These are phyloP conservation scores for Dillenia turbinata DNA, from an alignment of 164 flowering plant species.

Conservation along the genomic window DNA sequence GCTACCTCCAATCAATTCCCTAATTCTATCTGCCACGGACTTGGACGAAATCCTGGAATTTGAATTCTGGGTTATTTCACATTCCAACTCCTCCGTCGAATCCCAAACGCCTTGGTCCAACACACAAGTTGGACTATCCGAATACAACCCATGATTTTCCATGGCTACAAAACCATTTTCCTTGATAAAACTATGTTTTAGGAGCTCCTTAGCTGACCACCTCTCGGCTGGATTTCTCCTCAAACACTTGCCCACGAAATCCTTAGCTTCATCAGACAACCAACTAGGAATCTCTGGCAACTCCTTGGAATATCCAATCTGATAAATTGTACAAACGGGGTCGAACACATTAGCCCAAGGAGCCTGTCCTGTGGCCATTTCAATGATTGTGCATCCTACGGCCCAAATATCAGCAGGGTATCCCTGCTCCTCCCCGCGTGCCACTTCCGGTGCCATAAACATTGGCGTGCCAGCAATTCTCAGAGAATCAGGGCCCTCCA, in stretches of 20 bases:
- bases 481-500: not conserved
- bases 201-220: conserved; percentile 57
- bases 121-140: conserved; percentile 47
- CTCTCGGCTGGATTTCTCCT: conserved; percentile 42
- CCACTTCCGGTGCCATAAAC: conserved; percentile 92
- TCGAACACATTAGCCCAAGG: conserved; percentile 56
- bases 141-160: not conserved
- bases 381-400: conserved; percentile 72
- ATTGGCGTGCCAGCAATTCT: conserved; percentile 59
- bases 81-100: conserved; percentile 15
- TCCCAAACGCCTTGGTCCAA: conserved; percentile 59
- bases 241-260: conserved; percentile 65
- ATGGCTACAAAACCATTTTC: conserved; percentile 4
- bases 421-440: conserved; percentile 66
- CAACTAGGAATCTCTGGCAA: conserved; percentile 48
- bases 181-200: conserved; percentile 63
- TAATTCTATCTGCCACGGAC: conserved; percentile 29
- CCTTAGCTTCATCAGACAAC: conserved; percentile 52
- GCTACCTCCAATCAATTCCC: conserved; percentile 15
- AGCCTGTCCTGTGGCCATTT: conserved; percentile 63
- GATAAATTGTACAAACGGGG: conserved; percentile 46
- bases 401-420: conserved; percentile 77
- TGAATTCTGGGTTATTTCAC: conserved; percentile 10
- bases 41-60: conserved; percentile 2
- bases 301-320: conserved; percentile 50